Percentiles rank a stretch among this genome's conserved stretches.
phyloP scores from a whole-genome alignment of 2,329 filamentous ascomycete species.

The Hymenoscyphus salicellus region DNA sequence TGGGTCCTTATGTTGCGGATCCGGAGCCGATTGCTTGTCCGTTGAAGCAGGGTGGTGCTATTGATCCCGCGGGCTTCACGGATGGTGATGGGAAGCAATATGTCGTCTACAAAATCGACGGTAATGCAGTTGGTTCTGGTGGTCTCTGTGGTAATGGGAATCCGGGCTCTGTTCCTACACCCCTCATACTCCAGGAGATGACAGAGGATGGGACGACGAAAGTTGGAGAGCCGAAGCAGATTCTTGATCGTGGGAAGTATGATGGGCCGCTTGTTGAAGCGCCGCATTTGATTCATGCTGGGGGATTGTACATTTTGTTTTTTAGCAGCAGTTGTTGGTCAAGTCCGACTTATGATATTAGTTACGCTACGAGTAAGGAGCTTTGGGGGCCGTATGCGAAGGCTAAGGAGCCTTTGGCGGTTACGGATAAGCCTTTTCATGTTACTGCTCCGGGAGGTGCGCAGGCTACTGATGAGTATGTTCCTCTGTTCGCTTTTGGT shows the following conservation, averaged over 20 bases:
- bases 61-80: constrained; percentile 59
- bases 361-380: constrained; percentile 38
- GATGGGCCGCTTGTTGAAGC: constrained; percentile 61
- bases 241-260: constrained; percentile 44
- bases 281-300: constrained; percentile 49
- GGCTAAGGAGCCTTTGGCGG: constrained; percentile 8
- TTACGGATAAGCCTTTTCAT: constrained; percentile 17
- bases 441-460: constrained; percentile 21
- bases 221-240: constrained; percentile 47
- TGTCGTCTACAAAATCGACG: constrained; percentile 47
- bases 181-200: not conserved
- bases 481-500: too few relatives aligned
- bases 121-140: not conserved
- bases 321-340: not conserved
- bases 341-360: not conserved
- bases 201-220: constrained; percentile 49
- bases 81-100: constrained; percentile 55
- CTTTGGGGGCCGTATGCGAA: constrained; percentile 18
- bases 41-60: constrained; percentile 54
- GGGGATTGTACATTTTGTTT: constrained; percentile 46
- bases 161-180: not conserved
- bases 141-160: not conserved
- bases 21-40: constrained; percentile 47
- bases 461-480: constrained; percentile 8
- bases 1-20: not conserved